Evolutionary conservation across 2,329 filamentous ascomycete species (phyloP), one percentile per base, ranked within the genome.

Genomic region (Lojkania enalia): DNA sequence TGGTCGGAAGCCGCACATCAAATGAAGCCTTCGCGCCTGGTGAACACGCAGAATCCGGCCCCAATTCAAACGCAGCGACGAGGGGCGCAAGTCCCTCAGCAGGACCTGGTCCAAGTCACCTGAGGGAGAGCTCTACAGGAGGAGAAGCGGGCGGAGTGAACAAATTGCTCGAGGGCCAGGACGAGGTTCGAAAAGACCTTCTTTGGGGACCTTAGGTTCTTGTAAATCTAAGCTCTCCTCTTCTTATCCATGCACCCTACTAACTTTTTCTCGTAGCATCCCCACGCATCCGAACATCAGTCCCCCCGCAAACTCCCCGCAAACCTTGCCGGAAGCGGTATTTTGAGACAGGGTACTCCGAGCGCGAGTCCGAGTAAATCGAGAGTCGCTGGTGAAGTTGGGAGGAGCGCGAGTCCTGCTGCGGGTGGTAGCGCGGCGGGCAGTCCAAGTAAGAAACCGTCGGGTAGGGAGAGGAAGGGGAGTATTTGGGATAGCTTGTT

Each of bases 121-220:
- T 69, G 20, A 46, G 69, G 11, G 64, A 67, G 48, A 67, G 59
- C 12, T 20, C 5, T 9, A 15, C 30, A 9, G 30, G 30, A 11
- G 9, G 15, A 7, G 18, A 19, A 9, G 44, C 39, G 14, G 36
- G 30, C 11, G 40, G 44, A n/a, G 48, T 49, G 27, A 46, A 56
- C 44, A 56, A 55, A 48, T 47, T 60, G 44, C 51, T 54, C 31
- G 57, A 63, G 39, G 60, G 64, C 19, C 55, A 62, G 35, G 69
- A 71, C 39, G 71, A 74, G 70, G 73, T 74, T 63, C 69, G 72
- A 54, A 69, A 67, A 58, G 71, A 74, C 52, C 67, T 71, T 45
- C 63, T 74, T 39, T 71, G 69, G 67, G 71, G 71, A 57, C 69
- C 70, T 63, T 71, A 66, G 63, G 52, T 64, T 62, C 39, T 44